Evolutionary conservation across 1,284 basidiomycete species (phyloP).

Genomic region (Pseudozyma sp.): DNA sequence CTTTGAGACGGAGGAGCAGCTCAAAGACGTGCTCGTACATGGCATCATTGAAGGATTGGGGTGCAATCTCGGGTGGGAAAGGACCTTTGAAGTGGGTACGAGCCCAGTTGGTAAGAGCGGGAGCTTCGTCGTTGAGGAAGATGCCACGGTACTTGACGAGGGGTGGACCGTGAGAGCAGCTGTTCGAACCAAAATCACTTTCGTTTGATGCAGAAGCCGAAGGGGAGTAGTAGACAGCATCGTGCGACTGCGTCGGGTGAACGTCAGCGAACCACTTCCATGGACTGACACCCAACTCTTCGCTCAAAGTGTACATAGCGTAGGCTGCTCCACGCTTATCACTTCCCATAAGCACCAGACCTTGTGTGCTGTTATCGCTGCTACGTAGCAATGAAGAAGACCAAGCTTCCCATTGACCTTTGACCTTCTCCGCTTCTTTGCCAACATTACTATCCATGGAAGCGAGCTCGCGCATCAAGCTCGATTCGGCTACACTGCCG

Average conservation of each 20-base stretch:
- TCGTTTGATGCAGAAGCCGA: neutral
- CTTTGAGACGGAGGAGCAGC: constrained; percentile 77
- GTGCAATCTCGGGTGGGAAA: constrained; percentile 71
- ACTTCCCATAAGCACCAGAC: constrained; percentile 26
- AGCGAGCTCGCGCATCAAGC: constrained; percentile 17
- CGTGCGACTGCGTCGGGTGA: constrained; percentile 13
- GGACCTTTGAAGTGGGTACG: constrained; percentile 78
- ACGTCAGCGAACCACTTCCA: constrained; percentile 47
- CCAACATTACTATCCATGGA: constrained; percentile 5
- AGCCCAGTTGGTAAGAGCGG: constrained; percentile 74
- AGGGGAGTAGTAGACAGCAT: constrained; percentile 24
- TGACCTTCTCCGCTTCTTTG: constrained; percentile 6
- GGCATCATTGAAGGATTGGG: constrained; percentile 75
- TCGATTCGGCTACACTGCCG: constrained; percentile 10
- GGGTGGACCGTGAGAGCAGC: constrained; percentile 77
- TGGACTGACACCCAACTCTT: constrained; percentile 30
- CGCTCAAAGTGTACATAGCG: constrained; percentile 31
- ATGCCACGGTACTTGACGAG: constrained; percentile 79
- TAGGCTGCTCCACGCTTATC: constrained; percentile 30
- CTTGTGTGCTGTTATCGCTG: neutral
- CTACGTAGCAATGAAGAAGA: constrained; percentile 1
- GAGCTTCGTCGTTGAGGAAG: constrained; percentile 77
- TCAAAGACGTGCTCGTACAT: constrained; percentile 77
- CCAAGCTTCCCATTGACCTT: constrained; percentile 29
- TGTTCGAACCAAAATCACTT: constrained; percentile 3